Conservation (phyloP, 495 filamentous ascomycete genomes). For the Thozetella sp. region DNA sequence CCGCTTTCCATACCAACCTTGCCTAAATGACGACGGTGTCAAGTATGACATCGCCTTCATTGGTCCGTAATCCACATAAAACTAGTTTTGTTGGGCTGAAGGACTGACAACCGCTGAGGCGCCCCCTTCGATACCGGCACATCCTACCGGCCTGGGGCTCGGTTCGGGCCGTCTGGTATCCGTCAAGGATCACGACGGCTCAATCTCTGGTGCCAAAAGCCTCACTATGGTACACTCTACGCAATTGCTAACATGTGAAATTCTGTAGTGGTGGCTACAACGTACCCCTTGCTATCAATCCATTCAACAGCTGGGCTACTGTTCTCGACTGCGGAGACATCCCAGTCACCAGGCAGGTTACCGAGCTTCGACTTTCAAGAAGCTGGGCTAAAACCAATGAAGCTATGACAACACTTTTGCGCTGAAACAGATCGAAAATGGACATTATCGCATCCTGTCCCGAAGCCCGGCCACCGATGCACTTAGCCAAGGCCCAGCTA, state of each 20-base stretch:
- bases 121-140: conserved; percentile 41
- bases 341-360: conserved; percentile 69
- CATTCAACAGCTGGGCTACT: conserved; percentile 75
- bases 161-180: conserved; percentile 88
- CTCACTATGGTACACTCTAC: background rate
- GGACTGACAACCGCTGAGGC: conserved; percentile 24
- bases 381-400: conserved; percentile 2
- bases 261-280: conserved; percentile 69
- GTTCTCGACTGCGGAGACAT: conserved; percentile 87
- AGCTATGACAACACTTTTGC: conserved; percentile 75
- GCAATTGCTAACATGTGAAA: background rate
- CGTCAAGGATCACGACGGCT: conserved; percentile 79
- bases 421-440: conserved; percentile 77
- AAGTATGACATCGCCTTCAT: conserved; percentile 82
- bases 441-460: conserved; percentile 55
- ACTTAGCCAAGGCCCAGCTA: conserved; percentile 44
- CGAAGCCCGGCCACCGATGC: conserved; percentile 51
- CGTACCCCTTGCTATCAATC: conserved; percentile 78
- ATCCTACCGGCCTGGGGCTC: conserved; percentile 60
- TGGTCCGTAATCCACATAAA: conserved; percentile 73
- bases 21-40: conserved; percentile 65
- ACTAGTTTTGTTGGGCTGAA: conserved; percentile 65
- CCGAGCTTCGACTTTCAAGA: background rate
- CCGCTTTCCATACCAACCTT: conserved; percentile 74
- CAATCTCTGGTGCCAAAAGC: conserved; percentile 57